Evolutionary conservation across 495 filamentous ascomycete genomes (phyloP).

Genomic region (Beverwykella pulmonaria): DNA sequence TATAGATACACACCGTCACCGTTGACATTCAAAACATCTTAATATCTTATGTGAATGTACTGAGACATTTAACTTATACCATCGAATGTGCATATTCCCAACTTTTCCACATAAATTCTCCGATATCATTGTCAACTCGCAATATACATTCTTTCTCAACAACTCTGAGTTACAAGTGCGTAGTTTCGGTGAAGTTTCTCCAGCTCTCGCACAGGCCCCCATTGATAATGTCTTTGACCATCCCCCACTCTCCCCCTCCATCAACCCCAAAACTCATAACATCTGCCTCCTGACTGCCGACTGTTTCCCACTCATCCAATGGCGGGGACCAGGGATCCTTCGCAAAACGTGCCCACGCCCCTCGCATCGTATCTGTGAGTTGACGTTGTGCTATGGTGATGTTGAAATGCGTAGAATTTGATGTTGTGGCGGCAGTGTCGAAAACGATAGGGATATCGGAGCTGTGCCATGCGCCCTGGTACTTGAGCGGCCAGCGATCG

Average conservation of each 20-base stretch:
- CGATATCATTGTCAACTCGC: too few relatives aligned
- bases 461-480: conserved; percentile 26
- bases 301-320: not conserved
- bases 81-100: too few relatives aligned
- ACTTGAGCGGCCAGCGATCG: conserved; percentile 7
- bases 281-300: not conserved
- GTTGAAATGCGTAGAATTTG: not conserved
- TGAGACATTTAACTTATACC: too few relatives aligned
- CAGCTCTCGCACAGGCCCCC: conserved; percentile 8
- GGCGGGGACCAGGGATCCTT: conserved; percentile 11
- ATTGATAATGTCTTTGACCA: conserved; percentile 21
- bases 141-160: too few relatives aligned
- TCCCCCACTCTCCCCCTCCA: not conserved
- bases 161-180: not conserved
- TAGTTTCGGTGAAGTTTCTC: not conserved
- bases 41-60: too few relatives aligned
- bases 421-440: not conserved
- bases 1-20: too few relatives aligned
- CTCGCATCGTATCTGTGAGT: conserved; percentile 12
- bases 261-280: conserved; percentile 22
- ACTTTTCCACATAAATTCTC: too few relatives aligned
- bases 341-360: conserved; percentile 22
- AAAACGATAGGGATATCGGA: conserved; percentile 33
- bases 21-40: too few relatives aligned
- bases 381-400: not conserved